Evolutionary conservation across 768 basidiomycete genomes (phyloP), one percentile per base, ranked within the genome.

Genomic region (Mrakia hoshinonis): DNA sequence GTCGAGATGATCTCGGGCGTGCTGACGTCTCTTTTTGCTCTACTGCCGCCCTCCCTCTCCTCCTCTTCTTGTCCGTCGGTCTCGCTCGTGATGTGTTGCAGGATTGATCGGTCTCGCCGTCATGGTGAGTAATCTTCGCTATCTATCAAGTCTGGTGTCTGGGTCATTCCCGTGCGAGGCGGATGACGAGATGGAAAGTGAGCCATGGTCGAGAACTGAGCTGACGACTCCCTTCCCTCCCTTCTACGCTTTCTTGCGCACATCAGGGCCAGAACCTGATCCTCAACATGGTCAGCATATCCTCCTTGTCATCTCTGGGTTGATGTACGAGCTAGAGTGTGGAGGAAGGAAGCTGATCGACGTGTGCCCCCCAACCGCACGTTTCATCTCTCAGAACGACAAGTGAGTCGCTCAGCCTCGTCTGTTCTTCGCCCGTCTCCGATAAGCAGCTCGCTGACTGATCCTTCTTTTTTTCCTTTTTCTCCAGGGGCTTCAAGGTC

Each of bases 101-200:
- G 93, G 93, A 81, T 90, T 96, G 81, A 96, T 96, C 83, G 93
- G 93, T 84, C 84, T 97, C 79, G 93, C 93, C 84, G 93, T 97
- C 84, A 97, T 97, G 93, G 93, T 94, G 80, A 70, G 84, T 80
- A 22, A 31, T n/a, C n/a, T n/a, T n/a, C n/a, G n/a, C n/a, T n/a
- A n/a, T n/a, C n/a, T n/a, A n/a, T n/a, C n/a, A n/a, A n/a, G n/a
- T n/a, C n/a, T n/a, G n/a, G n/a, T n/a, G n/a, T n/a, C n/a, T n/a
- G n/a, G n/a, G n/a, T n/a, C n/a, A n/a, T n/a, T n/a, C n/a, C n/a
- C n/a, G n/a, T n/a, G n/a, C 5, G 29, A 38, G 18, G 31, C 31
- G 58, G n/a, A 22, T 7, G 36, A 34, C 3, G 36, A 31, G 36
- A 39, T 1, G 31, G 3, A 43, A 43, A 43, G 15, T 6, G 15